phyloP scores from a whole-genome alignment of 495 filamentous ascomycete species.

The Apiosordaria backusii region DNA sequence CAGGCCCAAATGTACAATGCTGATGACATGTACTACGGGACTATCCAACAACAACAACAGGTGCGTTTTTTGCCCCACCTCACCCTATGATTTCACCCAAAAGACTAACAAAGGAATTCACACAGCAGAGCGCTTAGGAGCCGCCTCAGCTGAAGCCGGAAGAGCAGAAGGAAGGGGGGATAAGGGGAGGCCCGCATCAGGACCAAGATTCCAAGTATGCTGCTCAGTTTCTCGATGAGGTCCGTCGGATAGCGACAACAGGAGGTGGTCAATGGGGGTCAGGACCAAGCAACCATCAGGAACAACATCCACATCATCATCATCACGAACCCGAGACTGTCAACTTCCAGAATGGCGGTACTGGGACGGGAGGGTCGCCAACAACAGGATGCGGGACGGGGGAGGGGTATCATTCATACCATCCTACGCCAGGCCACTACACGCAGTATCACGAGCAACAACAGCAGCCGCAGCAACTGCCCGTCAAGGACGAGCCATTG shows the following conservation, averaged over 20 bases:
- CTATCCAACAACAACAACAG: constrained; percentile 79
- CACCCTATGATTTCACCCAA: not conserved
- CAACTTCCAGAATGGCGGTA: not conserved
- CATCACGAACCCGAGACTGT: not conserved
- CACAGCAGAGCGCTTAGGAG: constrained; percentile 29
- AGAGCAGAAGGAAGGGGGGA: not conserved
- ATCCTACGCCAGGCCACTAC: not conserved
- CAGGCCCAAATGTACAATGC: constrained; percentile 70
- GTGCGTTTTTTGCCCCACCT: constrained; percentile 46
- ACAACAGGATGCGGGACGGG: too few relatives aligned
- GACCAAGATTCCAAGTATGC: not conserved
- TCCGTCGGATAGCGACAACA: not conserved
- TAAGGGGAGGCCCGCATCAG: not conserved
- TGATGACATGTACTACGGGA: constrained; percentile 85
- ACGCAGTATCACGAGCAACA: not conserved
- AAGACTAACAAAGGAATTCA: constrained; percentile 9
- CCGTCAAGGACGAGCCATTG: not conserved
- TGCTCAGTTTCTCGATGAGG: not conserved
- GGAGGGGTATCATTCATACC: not conserved
- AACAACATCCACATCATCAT: not conserved
- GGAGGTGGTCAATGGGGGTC: not conserved
- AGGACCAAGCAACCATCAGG: not conserved
- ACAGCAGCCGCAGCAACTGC: not conserved
- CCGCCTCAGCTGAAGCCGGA: constrained; percentile 3
- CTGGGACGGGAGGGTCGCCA: too few relatives aligned